These are phyloP conservation scores for Leccinum pachyderme DNA, from an alignment of 1,284 basidiomycete species.

Conservation along the genomic window DNA sequence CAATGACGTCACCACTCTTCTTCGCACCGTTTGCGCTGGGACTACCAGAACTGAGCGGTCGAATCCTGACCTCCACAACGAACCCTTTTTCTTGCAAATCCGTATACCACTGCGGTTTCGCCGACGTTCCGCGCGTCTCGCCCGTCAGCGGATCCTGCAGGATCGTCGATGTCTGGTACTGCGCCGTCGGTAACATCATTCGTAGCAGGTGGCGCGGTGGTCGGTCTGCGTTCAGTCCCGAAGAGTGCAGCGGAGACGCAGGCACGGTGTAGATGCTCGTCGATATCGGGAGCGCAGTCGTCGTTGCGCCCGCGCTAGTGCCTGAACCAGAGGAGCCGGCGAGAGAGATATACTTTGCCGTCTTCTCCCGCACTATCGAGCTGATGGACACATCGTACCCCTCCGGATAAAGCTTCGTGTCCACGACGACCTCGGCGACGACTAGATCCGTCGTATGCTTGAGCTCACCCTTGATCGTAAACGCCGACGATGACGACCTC, in stretches of 20 bases:
- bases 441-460: constrained; percentile 58
- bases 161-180: constrained; percentile 71
- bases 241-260: constrained; percentile 76
- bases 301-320: background rate
- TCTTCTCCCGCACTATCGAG: constrained; percentile 44
- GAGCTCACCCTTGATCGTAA: constrained; percentile 60
- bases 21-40: constrained; percentile 20
- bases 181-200: constrained; percentile 78
- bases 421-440: constrained; percentile 71
- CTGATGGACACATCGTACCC: constrained; percentile 62
- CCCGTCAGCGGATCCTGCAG: constrained; percentile 76
- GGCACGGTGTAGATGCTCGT: constrained; percentile 68
- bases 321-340: background rate
- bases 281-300: constrained; percentile 47
- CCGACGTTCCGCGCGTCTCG: constrained; percentile 58
- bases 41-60: constrained; percentile 32
- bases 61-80: constrained; percentile 59
- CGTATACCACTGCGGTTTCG: constrained; percentile 73
- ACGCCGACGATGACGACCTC: constrained; percentile 42
- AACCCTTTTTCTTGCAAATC: constrained; percentile 69
- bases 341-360: constrained; percentile 28
- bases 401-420: constrained; percentile 69
- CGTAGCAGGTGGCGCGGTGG: constrained; percentile 73
- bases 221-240: constrained; percentile 55
- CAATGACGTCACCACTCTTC: constrained; percentile 33